These are phyloP conservation scores for Trametes sp. DNA, from an alignment of 1,284 basidiomycete genomes.

Conservation along the genomic window DNA sequence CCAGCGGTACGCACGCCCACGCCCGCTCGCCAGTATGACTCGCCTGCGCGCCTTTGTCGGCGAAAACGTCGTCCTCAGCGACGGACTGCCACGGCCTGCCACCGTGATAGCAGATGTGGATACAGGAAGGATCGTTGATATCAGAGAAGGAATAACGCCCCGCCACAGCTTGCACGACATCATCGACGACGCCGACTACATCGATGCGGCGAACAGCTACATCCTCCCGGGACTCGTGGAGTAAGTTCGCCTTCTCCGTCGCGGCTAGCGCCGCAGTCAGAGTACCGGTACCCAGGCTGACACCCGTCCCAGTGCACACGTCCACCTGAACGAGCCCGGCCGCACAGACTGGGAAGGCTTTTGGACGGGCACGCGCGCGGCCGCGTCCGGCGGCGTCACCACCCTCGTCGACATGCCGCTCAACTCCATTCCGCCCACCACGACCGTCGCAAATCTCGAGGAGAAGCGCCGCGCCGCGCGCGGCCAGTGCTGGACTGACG, in stretches of 20 bases:
- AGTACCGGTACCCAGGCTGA: not conserved
- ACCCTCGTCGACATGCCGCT: slow-evolving; percentile 95
- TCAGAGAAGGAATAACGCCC: slow-evolving; percentile 48
- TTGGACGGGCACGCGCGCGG: slow-evolving; percentile 87
- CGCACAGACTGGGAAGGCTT: slow-evolving; percentile 95
- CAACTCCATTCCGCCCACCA: slow-evolving; percentile 95
- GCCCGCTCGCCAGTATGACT: slow-evolving; percentile 17
- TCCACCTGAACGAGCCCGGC: slow-evolving; percentile 94
- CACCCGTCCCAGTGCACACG: slow-evolving; percentile 71
- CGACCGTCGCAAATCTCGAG: slow-evolving; percentile 77
- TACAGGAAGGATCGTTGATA: slow-evolving; percentile 73
- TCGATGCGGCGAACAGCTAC: slow-evolving; percentile 70
- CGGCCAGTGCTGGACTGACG: slow-evolving; percentile 83
- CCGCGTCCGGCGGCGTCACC: slow-evolving; percentile 89
- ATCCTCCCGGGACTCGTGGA: slow-evolving; percentile 89
- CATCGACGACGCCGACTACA: slow-evolving; percentile 50
- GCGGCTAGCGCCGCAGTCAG: not conserved
- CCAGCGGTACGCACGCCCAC: not conserved
- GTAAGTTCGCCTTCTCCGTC: slow-evolving; percentile 53
- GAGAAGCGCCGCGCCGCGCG: slow-evolving; percentile 75
- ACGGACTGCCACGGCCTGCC: slow-evolving; percentile 62
- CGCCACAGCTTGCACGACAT: slow-evolving; percentile 46
- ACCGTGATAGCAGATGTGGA: slow-evolving; percentile 70
- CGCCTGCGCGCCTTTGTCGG: slow-evolving; percentile 51
- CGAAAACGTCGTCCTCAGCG: slow-evolving; percentile 63